Evolutionary conservation across 495 filamentous ascomycete species (phyloP).

Genomic region (Talaromyces ruber): DNA sequence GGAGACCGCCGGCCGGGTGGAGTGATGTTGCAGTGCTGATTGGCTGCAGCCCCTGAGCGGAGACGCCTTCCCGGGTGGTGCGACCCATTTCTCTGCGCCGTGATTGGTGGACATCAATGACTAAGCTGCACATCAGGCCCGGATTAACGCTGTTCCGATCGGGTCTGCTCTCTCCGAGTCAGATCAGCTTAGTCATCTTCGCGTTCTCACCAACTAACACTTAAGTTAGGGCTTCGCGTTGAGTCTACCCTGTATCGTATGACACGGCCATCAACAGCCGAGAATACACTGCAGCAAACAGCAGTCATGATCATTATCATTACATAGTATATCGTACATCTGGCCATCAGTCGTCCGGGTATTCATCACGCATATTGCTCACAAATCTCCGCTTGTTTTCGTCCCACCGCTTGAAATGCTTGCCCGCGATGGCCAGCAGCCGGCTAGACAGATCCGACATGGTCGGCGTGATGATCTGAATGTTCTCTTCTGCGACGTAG

Average conservation of each 20-base stretch:
- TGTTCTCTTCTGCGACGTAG: slow-evolving; percentile 85
- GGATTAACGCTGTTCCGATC: not conserved
- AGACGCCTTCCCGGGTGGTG: not conserved
- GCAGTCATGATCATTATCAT: not conserved
- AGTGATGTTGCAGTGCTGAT: not conserved
- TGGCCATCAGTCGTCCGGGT: slow-evolving; percentile 63
- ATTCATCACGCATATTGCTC: slow-evolving; percentile 78
- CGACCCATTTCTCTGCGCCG: not conserved
- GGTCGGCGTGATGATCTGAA: slow-evolving; percentile 50
- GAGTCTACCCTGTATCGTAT: not conserved
- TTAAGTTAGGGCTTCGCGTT: no score
- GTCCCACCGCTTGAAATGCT: slow-evolving; percentile 87
- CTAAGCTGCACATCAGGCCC: not conserved
- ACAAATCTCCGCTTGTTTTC: slow-evolving; percentile 56
- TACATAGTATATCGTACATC: not conserved
- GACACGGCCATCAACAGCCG: not conserved
- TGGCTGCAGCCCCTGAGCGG: not conserved
- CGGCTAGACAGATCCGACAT: slow-evolving; percentile 36
- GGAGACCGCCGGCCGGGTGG: not conserved
- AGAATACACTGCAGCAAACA: no score
- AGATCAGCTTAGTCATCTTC: no score
- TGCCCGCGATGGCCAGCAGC: slow-evolving; percentile 66
- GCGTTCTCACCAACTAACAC: no score
- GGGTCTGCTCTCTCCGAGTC: not conserved
- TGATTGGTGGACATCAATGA: not conserved